Evolutionary conservation across 306 rosid species (phyloP).

Genomic region (Malus orientalis): DNA sequence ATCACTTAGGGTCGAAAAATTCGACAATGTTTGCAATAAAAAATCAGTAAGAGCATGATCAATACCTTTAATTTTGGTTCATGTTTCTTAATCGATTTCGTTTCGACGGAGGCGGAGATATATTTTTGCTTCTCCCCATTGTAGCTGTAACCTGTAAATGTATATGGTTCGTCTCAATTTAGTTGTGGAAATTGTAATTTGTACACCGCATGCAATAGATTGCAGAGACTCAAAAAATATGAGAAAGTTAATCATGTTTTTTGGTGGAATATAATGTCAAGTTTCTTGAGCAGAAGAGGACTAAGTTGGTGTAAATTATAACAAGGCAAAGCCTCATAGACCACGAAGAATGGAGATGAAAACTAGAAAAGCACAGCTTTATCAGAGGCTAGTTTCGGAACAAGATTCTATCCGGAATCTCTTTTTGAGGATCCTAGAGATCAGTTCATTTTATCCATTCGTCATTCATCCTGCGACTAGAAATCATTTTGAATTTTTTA

Average conservation of each 20-base stretch:
- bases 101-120: slow-evolving; percentile 17
- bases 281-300: neutral
- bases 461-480: too few species aligned
- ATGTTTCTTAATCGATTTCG: neutral
- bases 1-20: neutral
- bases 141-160: neutral
- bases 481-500: too few species aligned
- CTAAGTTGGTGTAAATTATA: too few species aligned
- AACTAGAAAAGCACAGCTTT: too few species aligned
- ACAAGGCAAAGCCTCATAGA: too few species aligned
- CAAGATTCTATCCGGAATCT: too few species aligned
- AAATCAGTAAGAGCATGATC: slow-evolving; percentile 4
- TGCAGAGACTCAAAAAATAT: neutral
- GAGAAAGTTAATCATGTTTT: neutral
- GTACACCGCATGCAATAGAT: neutral
- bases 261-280: neutral
- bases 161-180: neutral
- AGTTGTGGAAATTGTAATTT: neutral
- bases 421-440: too few species aligned
- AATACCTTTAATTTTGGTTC: neutral
- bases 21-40: neutral
- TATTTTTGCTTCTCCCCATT: slow-evolving; percentile 13
- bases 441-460: too few species aligned
- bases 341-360: too few species aligned
- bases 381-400: too few species aligned